Percentiles rank a stretch among this genome's conserved stretches.
phyloP scores from a whole-genome alignment of 140 eudicot species.

The Stevia rebaudiana region DNA sequence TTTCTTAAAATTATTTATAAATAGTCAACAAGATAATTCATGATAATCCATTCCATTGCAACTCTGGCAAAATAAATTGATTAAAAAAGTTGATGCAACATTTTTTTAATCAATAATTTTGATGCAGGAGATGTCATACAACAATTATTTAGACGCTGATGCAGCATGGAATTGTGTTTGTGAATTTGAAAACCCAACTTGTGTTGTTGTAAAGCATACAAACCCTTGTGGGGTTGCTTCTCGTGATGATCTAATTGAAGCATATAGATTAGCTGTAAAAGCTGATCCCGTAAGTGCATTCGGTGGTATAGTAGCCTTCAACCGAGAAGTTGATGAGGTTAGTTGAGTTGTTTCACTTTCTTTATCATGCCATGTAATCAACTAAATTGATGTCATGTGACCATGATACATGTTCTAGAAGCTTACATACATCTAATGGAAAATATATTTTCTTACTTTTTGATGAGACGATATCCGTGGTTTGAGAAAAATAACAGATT shows the following conservation, averaged over 20 bases:
- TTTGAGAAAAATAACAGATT: too few relatives aligned
- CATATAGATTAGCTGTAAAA: conserved; percentile 85
- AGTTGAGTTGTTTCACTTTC: not conserved
- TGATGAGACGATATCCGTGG: too few relatives aligned
- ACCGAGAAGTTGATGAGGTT: conserved; percentile 90
- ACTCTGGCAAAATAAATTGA: not conserved
- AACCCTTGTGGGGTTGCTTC: conserved; percentile 99
- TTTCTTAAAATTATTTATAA: too few relatives aligned
- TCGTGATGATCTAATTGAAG: conserved; percentile 79
- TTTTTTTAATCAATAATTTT: not conserved
- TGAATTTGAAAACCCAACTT: conserved; percentile 78
- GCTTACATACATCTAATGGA: too few relatives aligned
- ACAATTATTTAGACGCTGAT: conserved; percentile 91
- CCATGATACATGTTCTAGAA: too few relatives aligned
- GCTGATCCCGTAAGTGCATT: conserved; percentile 99
- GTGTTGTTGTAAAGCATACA: conserved; percentile 94
- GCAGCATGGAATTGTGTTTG: conserved; percentile 99
- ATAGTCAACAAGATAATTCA: not conserved
- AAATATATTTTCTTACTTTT: too few relatives aligned
- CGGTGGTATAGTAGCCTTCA: conserved; percentile 98
- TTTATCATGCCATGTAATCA: not conserved
- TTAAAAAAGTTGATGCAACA: not conserved
- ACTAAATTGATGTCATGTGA: too few relatives aligned
- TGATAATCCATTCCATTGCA: not conserved
- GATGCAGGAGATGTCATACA: conserved; percentile 93